These are phyloP conservation scores for Pinguiococcus pyrenoidosus DNA, from an alignment of 108 stramenopile species.

Conservation along the genomic window DNA sequence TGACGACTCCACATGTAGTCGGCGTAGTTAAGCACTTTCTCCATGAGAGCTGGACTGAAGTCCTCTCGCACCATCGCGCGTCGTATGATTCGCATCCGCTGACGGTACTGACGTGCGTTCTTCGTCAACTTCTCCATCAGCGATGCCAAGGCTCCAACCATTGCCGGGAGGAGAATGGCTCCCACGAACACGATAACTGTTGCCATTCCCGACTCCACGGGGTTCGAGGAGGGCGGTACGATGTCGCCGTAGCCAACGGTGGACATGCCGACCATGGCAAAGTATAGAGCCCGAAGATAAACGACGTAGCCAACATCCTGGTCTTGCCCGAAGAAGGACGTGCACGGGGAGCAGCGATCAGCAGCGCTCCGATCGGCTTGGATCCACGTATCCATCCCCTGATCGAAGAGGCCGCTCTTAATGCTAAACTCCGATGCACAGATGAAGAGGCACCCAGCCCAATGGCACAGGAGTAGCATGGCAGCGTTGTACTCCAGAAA, in stretches of 20 bases:
- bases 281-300: slow-evolving; percentile 38
- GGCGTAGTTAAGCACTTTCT: slow-evolving; percentile 30
- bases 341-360: neutral
- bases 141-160: slow-evolving; percentile 44
- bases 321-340: neutral
- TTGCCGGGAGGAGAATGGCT: slow-evolving; percentile 33
- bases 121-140: slow-evolving; percentile 36
- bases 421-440: neutral
- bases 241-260: slow-evolving; percentile 47
- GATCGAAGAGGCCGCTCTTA: neutral
- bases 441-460: slow-evolving; percentile 6
- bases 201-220: slow-evolving; percentile 26
- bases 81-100: neutral
- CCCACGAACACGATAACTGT: slow-evolving; percentile 36
- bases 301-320: neutral
- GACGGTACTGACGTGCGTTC: slow-evolving; percentile 7
- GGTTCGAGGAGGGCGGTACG: slow-evolving; percentile 17
- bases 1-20: slow-evolving; percentile 44
- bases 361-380: neutral
- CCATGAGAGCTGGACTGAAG: slow-evolving; percentile 7
- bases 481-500: slow-evolving; percentile 1
- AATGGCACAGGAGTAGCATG: too few species aligned
- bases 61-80: slow-evolving; percentile 12
- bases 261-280: slow-evolving; percentile 36
- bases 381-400: neutral